Evolutionary conservation across 2,329 filamentous ascomycete genomes (phyloP).

Genomic region (Clonostachys chloroleuca): DNA sequence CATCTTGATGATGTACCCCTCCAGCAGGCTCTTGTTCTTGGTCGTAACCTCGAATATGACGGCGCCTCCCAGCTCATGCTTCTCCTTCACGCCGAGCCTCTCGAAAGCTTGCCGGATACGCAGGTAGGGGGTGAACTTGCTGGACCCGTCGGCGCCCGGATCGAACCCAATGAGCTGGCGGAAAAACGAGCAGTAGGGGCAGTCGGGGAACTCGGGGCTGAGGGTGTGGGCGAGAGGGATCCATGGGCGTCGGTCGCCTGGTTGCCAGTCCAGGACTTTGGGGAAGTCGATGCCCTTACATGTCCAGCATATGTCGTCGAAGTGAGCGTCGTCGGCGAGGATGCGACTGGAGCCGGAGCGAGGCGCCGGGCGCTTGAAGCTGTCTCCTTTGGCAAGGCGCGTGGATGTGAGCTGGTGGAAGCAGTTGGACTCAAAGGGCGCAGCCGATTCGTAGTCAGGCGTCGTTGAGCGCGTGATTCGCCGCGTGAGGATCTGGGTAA

Average conservation of each 20-base stretch:
- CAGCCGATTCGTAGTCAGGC: background rate
- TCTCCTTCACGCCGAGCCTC: conserved; percentile 26
- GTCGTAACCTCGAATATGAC: conserved; percentile 29
- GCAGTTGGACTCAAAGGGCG: conserved; percentile 5
- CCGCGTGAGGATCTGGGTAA: conserved; percentile 23
- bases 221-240: conserved; percentile 22
- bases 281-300: conserved; percentile 29
- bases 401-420: conserved; percentile 26
- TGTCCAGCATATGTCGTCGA: conserved; percentile 13
- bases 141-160: conserved; percentile 11
- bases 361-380: background rate
- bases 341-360: background rate
- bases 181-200: conserved; percentile 32
- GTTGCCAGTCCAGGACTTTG: conserved; percentile 25
- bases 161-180: conserved; percentile 21
- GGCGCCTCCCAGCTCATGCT: conserved; percentile 25
- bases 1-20: conserved; percentile 27
- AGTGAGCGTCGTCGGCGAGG: conserved; percentile 1
- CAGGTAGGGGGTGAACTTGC: conserved; percentile 29
- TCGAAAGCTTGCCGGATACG: conserved; percentile 31
- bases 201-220: conserved; percentile 6
- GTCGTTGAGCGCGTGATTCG: background rate
- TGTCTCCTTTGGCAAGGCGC: conserved; percentile 5
- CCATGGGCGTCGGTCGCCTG: conserved; percentile 27
- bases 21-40: conserved; percentile 25